A percentile compares a stretch with the other conserved stretches of the same genome.
These are phyloP conservation scores for Rhododendron williamsianum DNA, from an alignment of 148 eudicot genomes.

Conservation along the genomic window DNA sequence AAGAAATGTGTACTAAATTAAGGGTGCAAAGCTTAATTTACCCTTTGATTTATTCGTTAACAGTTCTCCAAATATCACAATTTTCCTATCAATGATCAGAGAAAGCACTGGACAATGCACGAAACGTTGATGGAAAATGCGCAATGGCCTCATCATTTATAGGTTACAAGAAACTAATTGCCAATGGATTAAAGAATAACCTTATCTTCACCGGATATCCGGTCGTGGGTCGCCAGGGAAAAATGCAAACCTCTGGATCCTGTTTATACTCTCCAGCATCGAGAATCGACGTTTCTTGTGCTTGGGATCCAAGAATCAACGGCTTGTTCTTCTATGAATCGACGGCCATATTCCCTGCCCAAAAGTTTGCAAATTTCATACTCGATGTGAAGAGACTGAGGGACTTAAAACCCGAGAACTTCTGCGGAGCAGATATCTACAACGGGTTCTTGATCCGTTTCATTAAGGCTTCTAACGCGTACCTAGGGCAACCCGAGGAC, in stretches of 20 bases:
- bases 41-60: neutral
- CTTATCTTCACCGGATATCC: slow-evolving; percentile 69
- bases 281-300: slow-evolving; percentile 35
- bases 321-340: slow-evolving; percentile 71
- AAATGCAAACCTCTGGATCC: slow-evolving; percentile 83
- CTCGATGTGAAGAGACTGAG: slow-evolving; percentile 53
- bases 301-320: slow-evolving; percentile 70
- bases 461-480: slow-evolving; percentile 51
- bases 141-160: slow-evolving; percentile 43
- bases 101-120: slow-evolving; percentile 40
- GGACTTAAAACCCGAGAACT: slow-evolving; percentile 38
- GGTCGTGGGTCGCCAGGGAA: slow-evolving; percentile 59
- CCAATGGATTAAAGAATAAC: slow-evolving; percentile 71
- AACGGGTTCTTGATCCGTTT: slow-evolving; percentile 67
- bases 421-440: slow-evolving; percentile 64
- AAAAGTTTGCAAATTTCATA: slow-evolving; percentile 42
- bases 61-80: neutral
- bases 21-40: no score
- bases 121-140: slow-evolving; percentile 52
- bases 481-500: slow-evolving; percentile 55
- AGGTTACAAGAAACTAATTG: slow-evolving; percentile 40
- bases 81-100: slow-evolving; percentile 31
- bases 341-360: slow-evolving; percentile 52
- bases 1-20: no score
- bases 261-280: slow-evolving; percentile 50